A percentile compares a stretch with the other conserved stretches of the same genome.
phyloP scores from a whole-genome alignment of 192 early-diverging fungal genomes.

The Dissophora globulifera region DNA sequence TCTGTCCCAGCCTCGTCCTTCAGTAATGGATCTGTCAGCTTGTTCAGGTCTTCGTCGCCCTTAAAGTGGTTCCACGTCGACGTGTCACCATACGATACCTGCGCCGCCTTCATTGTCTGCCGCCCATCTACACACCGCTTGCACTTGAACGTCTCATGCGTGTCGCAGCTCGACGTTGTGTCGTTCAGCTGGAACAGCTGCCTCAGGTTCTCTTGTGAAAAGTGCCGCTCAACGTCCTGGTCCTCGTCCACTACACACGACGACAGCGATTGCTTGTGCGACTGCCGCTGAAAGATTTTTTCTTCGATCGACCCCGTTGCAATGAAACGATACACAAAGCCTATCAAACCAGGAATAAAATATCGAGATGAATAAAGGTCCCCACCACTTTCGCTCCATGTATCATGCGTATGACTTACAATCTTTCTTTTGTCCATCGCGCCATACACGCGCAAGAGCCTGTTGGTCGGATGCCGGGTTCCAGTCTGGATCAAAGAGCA shows the following conservation, averaged over 20 bases:
- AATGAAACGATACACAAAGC: slow-evolving; percentile 98
- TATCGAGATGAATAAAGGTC: too few species aligned
- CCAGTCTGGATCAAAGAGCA: slow-evolving; percentile 96
- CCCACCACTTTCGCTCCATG: too few species aligned
- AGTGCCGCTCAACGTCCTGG: slow-evolving; percentile 92
- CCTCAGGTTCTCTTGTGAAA: slow-evolving; percentile 87
- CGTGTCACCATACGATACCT: slow-evolving; percentile 82
- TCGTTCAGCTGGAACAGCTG: slow-evolving; percentile 90
- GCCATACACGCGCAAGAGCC: slow-evolving; percentile 90
- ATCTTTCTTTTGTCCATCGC: slow-evolving; percentile 84
- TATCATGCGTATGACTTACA: slow-evolving; percentile 55
- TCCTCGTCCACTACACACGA: slow-evolving; percentile 97
- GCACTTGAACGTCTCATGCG: slow-evolving; percentile 98
- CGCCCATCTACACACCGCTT: slow-evolving; percentile 85
- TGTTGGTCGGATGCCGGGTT: slow-evolving; percentile 98
- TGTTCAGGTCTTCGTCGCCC: slow-evolving; percentile 62
- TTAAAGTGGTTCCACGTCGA: slow-evolving; percentile 83
- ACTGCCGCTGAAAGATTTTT: slow-evolving; percentile 97
- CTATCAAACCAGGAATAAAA: too few species aligned
- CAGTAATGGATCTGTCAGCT: slow-evolving; percentile 70
- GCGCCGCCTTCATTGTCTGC: slow-evolving; percentile 72
- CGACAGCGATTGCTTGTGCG: slow-evolving; percentile 85
- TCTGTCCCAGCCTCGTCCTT: slow-evolving; percentile 67
- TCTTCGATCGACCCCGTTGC: slow-evolving; percentile 99
- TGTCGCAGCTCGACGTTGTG: slow-evolving; percentile 77